Conservation (phyloP, 768 basidiomycete genomes). For the Neoboletus subvelutipes region DNA sequence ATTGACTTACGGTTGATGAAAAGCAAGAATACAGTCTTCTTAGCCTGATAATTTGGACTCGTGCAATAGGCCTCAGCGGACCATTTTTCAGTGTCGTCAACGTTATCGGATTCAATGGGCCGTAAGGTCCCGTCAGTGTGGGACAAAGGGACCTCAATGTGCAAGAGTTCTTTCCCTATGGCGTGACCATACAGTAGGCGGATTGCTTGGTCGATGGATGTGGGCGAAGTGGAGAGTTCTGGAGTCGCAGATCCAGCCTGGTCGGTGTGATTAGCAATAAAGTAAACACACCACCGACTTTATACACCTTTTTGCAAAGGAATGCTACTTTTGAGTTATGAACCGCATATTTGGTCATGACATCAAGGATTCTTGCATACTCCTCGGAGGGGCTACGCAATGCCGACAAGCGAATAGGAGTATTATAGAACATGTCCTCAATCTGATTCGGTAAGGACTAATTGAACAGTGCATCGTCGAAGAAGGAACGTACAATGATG, state of each 20-base stretch:
- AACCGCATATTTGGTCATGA: slow-evolving; percentile 89
- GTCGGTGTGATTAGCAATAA: slow-evolving; percentile 3
- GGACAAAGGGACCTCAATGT: slow-evolving; percentile 39
- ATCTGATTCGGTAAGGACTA: slow-evolving; percentile 52
- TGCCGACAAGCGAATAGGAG: slow-evolving; percentile 81
- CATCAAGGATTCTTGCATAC: slow-evolving; percentile 86
- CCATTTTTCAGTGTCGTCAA: slow-evolving; percentile 54
- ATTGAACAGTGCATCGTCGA: not conserved
- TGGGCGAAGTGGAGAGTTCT: slow-evolving; percentile 78
- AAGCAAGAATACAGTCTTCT: slow-evolving; percentile 79
- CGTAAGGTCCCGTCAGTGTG: slow-evolving; percentile 25
- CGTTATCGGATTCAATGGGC: slow-evolving; percentile 16
- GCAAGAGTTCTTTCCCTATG: slow-evolving; percentile 74
- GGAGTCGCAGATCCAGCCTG: slow-evolving; percentile 74
- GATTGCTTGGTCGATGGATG: slow-evolving; percentile 68
- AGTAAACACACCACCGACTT: not conserved
- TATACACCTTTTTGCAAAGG: slow-evolving; percentile 82
- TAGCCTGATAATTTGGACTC: slow-evolving; percentile 85
- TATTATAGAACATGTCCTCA: slow-evolving; percentile 94
- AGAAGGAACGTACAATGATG: slow-evolving; percentile 57
- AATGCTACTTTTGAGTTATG: slow-evolving; percentile 91
- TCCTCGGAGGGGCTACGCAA: slow-evolving; percentile 87
- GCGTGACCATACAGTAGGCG: slow-evolving; percentile 77
- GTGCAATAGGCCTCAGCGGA: slow-evolving; percentile 75
- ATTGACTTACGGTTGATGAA: slow-evolving; percentile 88